Conservation (phyloP, 2,329 filamentous ascomycete species). For the Pyrenochaeta sp. region DNA sequence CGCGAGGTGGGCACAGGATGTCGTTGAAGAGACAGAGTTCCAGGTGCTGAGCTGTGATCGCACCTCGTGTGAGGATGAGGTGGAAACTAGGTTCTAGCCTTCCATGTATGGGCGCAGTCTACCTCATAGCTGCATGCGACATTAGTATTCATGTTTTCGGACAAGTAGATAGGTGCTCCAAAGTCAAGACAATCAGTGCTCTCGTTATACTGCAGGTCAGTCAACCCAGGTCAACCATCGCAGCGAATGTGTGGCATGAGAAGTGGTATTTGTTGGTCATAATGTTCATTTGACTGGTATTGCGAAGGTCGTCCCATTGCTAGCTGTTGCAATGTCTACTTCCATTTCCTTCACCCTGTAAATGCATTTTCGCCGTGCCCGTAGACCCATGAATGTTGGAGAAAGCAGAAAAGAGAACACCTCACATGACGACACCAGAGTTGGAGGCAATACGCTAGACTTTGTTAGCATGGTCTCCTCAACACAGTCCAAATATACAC, state of each 20-base stretch:
- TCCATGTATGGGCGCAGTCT: neutral
- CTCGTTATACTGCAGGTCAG: neutral
- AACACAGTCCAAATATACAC: conserved; percentile 54
- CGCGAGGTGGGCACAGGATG: conserved; percentile 38
- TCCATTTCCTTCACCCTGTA: conserved; percentile 46
- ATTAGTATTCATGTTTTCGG: too few relatives aligned
- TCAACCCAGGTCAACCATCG: conserved; percentile 6
- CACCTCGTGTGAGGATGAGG: conserved; percentile 25
- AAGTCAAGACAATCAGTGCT: neutral
- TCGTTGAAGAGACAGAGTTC: conserved; percentile 31
- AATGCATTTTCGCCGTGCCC: conserved; percentile 53
- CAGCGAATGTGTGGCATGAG: neutral
- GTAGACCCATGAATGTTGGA: conserved; percentile 50
- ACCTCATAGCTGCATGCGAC: too few relatives aligned
- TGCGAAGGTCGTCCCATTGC: conserved; percentile 48
- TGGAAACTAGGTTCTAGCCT: conserved; percentile 5
- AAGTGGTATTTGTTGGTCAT: conserved; percentile 30
- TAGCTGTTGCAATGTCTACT: conserved; percentile 46
- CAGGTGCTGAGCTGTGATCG: conserved; percentile 33
- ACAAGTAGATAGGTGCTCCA: too few relatives aligned
- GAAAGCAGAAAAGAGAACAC: conserved; percentile 50
- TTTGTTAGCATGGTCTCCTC: conserved; percentile 39
- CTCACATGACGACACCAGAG: conserved; percentile 99
- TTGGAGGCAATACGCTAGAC: conserved; percentile 96
- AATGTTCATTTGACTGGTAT: conserved; percentile 45